Evolutionary conservation across 352 stramenopile species (phyloP), one percentile per base, ranked within the genome.

Genomic region (Pythium inflatum): DNA sequence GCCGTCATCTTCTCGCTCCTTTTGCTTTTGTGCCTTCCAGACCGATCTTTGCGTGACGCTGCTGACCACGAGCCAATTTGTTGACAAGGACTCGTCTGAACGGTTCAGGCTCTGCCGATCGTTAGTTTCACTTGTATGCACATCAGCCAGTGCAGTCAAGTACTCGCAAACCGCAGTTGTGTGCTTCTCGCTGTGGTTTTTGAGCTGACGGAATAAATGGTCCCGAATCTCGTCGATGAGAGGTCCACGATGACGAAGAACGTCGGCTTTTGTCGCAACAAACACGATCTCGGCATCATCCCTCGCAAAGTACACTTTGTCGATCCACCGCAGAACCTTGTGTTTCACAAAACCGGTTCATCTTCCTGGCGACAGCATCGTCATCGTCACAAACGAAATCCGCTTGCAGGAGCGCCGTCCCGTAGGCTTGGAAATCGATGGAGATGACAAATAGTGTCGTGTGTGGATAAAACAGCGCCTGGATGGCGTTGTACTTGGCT

Each of bases 401-500:
- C 2, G 57, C 57, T 46, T 64, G 57, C 27, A 27, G 40, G 25
- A 64, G 57, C 20, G 57, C 57, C 7, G 49, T 24, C 11, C 40
- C 57, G 43, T 64, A 64, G 25, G 57, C 57, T n/a, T 64, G 57
- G 4, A 64, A 38, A 54, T 64, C 57, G 7, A 64, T 38, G 40
- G 40, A 64, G 8, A 64, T 28, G 27, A 64, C 14, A 43, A 64
- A 64, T 1, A 55, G 27, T 6, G 40, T 64, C 20, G 57, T 54
- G n/a, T 38, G n/a, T 20, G 6, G 57, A 22, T 40, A 64, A 31
- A 55, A 53, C 3, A 64, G 40, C 20, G 14, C 16, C 40, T 64
- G 41, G 16, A 55, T 28, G 2, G 57, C 16, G 5, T 31, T 16
- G 14, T 55, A 55, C 57, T 54, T 53, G 24, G 9, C 28, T 33